Conservation (phyloP, 331 rosid species). For the Quercus phellos region DNA sequence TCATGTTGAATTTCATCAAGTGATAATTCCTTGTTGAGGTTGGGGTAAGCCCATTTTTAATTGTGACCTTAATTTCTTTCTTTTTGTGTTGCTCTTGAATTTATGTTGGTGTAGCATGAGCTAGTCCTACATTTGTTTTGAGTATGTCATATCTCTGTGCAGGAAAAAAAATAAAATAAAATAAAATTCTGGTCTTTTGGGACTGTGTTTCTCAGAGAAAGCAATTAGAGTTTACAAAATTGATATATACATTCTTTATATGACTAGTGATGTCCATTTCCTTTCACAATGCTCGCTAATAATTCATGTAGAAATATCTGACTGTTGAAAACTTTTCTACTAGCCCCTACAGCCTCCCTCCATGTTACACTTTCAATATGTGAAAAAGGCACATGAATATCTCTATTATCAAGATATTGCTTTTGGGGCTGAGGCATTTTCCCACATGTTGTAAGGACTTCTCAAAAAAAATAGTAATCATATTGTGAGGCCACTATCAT, state of each 20-base stretch:
- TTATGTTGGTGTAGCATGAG: slow-evolving; percentile 2
- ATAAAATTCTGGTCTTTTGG: background rate
- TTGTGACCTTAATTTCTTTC: background rate
- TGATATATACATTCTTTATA: slow-evolving; percentile 38
- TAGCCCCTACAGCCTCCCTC: slow-evolving; percentile 13
- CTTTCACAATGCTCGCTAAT: slow-evolving; percentile 22
- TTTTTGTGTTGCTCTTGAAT: background rate
- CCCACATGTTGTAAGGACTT: slow-evolving; percentile 14
- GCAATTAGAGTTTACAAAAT: slow-evolving; percentile 26
- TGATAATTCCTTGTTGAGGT: background rate
- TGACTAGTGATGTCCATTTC: slow-evolving; percentile 20
- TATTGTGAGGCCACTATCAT: slow-evolving; percentile 20
- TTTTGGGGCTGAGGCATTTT: slow-evolving; percentile 23
- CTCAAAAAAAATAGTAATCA: slow-evolving; percentile 8
- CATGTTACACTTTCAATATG: background rate
- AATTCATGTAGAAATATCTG: slow-evolving; percentile 15
- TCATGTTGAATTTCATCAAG: background rate
- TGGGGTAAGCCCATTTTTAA: background rate
- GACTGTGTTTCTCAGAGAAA: slow-evolving; percentile 19
- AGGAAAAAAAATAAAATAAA: background rate
- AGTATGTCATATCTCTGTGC: background rate
- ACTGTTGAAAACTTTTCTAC: slow-evolving; percentile 25
- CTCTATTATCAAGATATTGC: background rate
- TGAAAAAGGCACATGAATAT: slow-evolving; percentile 6
- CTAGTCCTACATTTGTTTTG: slow-evolving; percentile 1